These are phyloP conservation scores for Schwanniomyces sp. DNA, from an alignment of 805 yeast species.

Conservation along the genomic window DNA sequence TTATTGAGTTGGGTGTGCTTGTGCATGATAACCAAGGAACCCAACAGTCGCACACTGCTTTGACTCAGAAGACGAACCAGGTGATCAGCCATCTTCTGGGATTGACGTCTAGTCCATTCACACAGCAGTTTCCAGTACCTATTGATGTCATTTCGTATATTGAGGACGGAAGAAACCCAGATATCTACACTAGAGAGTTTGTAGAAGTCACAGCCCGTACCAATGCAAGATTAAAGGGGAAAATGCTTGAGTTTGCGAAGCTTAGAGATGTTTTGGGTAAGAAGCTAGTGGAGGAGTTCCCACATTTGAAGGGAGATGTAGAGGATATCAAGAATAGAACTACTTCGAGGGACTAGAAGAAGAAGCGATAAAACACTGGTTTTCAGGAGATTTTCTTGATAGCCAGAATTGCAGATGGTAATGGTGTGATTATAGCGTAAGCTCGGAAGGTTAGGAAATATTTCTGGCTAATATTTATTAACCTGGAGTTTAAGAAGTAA, in stretches of 20 bases:
- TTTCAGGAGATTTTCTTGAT: too few species aligned
- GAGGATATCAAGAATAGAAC: constrained; percentile 55
- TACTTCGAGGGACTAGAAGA: constrained; percentile 1
- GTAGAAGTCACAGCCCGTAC: constrained; percentile 90
- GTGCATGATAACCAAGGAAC: constrained; percentile 95
- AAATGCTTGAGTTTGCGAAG: constrained; percentile 64
- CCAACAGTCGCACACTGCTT: constrained; percentile 62
- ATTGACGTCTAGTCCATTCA: constrained; percentile 29
- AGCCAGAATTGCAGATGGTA: too few species aligned
- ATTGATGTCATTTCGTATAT: constrained; percentile 86
- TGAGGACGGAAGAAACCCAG: constrained; percentile 96
- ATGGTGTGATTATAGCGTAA: too few species aligned
- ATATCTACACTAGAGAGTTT: constrained; percentile 94
- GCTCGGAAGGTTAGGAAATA: too few species aligned
- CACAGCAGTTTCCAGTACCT: constrained; percentile 55
- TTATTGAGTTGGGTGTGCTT: constrained; percentile 85
- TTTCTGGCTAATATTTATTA: too few species aligned
- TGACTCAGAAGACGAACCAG: constrained; percentile 43
- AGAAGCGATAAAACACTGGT: too few species aligned
- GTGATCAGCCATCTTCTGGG: constrained; percentile 37
- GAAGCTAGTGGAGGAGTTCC: constrained; percentile 74
- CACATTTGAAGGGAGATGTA: constrained; percentile 63
- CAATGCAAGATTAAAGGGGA: constrained; percentile 86
- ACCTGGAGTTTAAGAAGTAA: too few species aligned
- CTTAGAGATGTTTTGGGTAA: constrained; percentile 67